phyloP scores from a whole-genome alignment of 345 rosid species.

The Citrus australasica region DNA sequence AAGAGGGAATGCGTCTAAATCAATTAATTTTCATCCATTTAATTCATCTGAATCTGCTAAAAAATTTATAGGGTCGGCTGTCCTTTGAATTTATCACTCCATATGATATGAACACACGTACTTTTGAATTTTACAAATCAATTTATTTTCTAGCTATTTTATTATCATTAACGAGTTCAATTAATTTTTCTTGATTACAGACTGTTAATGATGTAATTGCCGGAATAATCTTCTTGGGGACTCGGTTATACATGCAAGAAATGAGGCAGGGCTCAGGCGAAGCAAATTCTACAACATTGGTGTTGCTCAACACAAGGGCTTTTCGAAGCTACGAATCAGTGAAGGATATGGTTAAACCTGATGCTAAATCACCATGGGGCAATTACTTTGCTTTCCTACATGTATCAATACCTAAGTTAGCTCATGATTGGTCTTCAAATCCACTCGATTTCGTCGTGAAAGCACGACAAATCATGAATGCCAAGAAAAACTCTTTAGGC shows the following conservation, averaged over 20 bases:
- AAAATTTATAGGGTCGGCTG: too few species aligned
- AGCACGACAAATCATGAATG: conserved; percentile 21
- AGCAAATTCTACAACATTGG: conserved; percentile 25
- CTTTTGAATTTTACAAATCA: too few species aligned
- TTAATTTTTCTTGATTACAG: conserved; percentile 13
- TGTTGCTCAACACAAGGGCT: conserved; percentile 38
- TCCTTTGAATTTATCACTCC: background rate
- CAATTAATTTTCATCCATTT: too few species aligned
- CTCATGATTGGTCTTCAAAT: background rate
- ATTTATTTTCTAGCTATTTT: background rate
- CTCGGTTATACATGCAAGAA: conserved; percentile 36
- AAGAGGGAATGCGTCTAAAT: background rate
- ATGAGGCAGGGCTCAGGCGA: conserved; percentile 3
- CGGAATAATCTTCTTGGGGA: conserved; percentile 35
- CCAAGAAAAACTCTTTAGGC: conserved; percentile 29
- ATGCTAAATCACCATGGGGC: conserved; percentile 38
- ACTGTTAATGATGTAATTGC: conserved; percentile 38
- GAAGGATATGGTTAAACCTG: conserved; percentile 35
- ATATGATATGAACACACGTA: background rate
- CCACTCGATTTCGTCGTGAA: conserved; percentile 28
- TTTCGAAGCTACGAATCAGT: conserved; percentile 30
- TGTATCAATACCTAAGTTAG: conserved; percentile 28
- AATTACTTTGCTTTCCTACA: conserved; percentile 38
- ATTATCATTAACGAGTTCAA: background rate
- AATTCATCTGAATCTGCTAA: too few species aligned